Conservation (phyloP, 768 basidiomycete genomes). For the Fistulinella prunicolor region DNA sequence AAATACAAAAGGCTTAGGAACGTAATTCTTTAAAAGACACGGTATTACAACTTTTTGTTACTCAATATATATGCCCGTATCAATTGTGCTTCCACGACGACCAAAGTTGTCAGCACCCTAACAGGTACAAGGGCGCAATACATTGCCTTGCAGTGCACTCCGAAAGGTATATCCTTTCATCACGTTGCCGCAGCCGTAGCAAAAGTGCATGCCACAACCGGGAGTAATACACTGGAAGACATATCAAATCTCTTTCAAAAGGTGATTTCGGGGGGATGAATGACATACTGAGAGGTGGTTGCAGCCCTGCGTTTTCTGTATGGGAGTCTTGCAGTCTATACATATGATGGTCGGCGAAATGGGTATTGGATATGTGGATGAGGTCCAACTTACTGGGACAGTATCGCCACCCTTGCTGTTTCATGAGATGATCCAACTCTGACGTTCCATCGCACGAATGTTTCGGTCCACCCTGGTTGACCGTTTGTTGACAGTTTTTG, state of each 20-base stretch:
- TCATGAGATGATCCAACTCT: conserved; percentile 52
- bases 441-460: conserved; percentile 59
- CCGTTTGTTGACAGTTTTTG: conserved; percentile 49
- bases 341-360: neutral
- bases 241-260: neutral
- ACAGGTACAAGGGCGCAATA: no score
- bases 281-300: conserved; percentile 56
- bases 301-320: conserved; percentile 51
- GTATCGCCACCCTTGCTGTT: conserved; percentile 54
- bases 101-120: no score
- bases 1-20: no score
- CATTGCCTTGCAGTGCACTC: no score
- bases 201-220: conserved; percentile 57
- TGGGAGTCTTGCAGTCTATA: conserved; percentile 46
- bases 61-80: no score
- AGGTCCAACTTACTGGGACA: conserved; percentile 49
- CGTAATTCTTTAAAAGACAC: no score
- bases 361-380: neutral
- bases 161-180: neutral
- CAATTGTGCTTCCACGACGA: no score
- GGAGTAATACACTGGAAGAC: conserved; percentile 44
- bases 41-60: no score
- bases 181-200: conserved; percentile 46
- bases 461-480: conserved; percentile 32
- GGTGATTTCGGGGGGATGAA: neutral